phyloP scores from a whole-genome alignment of 148 eudicot species.

The Euryodendron excelsum region DNA sequence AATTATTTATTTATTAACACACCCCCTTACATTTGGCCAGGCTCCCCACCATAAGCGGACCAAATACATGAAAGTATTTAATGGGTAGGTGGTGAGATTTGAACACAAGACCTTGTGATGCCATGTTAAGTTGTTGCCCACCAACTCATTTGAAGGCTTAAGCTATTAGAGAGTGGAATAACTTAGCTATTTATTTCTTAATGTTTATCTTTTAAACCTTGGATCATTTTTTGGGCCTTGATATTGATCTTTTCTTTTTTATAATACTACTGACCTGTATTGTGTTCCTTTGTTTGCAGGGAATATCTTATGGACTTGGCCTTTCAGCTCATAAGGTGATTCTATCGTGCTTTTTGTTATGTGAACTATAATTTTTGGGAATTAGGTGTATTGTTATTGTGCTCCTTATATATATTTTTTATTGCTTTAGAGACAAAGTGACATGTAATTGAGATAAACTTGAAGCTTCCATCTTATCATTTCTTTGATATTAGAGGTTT shows the following conservation, averaged over 20 bases:
- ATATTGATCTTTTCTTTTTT: too few relatives aligned
- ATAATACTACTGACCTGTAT: background rate
- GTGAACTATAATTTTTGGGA: background rate
- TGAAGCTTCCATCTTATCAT: background rate
- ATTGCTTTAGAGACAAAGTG: background rate
- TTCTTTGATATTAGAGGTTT: background rate
- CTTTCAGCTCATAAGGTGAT: slow-evolving; percentile 54
- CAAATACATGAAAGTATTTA: too few relatives aligned
- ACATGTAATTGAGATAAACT: background rate
- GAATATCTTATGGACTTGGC: slow-evolving; percentile 47
- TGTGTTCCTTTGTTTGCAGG: slow-evolving; percentile 36
- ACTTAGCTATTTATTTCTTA: too few relatives aligned
- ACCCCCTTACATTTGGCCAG: too few relatives aligned
- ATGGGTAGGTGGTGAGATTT: too few relatives aligned
- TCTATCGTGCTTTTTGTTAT: background rate
- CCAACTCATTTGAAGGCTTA: too few relatives aligned
- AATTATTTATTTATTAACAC: too few relatives aligned
- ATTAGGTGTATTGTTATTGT: background rate
- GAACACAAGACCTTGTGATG: too few relatives aligned
- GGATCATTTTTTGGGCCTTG: background rate
- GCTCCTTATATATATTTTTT: background rate
- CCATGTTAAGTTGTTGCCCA: too few relatives aligned
- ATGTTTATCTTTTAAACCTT: background rate
- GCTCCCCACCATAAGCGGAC: too few relatives aligned
- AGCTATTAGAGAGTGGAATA: too few relatives aligned